Evolutionary conservation across 176 grass and related monocot genomes (phyloP).

Genomic region (Oryza australiensis): DNA sequence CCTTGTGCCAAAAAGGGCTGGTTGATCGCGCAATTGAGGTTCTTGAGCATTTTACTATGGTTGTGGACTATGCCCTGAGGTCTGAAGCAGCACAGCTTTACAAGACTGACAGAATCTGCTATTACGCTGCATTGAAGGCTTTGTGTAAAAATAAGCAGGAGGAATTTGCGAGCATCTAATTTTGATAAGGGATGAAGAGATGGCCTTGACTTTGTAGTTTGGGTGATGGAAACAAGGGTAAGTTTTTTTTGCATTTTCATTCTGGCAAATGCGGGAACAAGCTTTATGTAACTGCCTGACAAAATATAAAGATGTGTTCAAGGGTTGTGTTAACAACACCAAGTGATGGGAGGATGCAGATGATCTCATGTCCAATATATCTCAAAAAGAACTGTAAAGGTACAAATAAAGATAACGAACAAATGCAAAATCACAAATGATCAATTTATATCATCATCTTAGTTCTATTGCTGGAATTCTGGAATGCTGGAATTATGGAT

Average conservation of each 20-base stretch:
- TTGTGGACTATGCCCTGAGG: neutral
- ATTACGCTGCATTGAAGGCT: neutral
- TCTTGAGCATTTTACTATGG: slow-evolving; percentile 19
- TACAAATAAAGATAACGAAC: neutral
- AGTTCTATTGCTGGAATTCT: neutral
- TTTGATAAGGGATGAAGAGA: neutral
- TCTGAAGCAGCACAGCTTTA: slow-evolving; percentile 18
- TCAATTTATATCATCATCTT: neutral
- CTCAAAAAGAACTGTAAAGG: slow-evolving; percentile 18
- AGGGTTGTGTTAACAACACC: no score
- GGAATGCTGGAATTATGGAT: no score
- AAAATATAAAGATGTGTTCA: no score
- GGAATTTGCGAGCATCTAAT: no score
- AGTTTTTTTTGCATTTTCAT: neutral
- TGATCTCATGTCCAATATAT: no score
- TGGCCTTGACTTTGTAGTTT: neutral
- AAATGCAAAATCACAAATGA: neutral
- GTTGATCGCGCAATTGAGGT: slow-evolving; percentile 46
- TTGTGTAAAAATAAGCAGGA: slow-evolving; percentile 23
- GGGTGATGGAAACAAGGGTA: neutral
- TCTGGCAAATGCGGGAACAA: neutral
- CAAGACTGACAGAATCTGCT: neutral
- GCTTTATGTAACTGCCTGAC: no score
- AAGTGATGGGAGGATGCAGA: no score
- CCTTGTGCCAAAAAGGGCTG: slow-evolving; percentile 47